Conservation (phyloP, 1,139 yeast species). For the Nakaseomyces bracarensis region DNA sequence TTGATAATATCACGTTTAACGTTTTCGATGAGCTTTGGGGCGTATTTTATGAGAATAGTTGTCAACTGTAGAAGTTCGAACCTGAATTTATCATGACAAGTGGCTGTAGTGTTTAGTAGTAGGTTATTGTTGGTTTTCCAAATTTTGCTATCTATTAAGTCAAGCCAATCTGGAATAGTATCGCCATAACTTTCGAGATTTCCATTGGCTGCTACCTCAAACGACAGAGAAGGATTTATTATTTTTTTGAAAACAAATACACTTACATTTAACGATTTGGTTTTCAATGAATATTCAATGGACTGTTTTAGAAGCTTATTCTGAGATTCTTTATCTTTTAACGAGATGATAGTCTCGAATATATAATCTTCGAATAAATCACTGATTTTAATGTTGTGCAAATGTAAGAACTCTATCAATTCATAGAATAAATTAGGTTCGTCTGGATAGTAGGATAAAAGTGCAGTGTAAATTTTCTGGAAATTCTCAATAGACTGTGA, state of each 20-base stretch:
- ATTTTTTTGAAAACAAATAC: slow-evolving; percentile 56
- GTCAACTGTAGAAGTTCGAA: slow-evolving; percentile 77
- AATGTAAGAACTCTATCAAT: slow-evolving; percentile 33
- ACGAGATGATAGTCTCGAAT: slow-evolving; percentile 47
- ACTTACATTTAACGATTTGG: slow-evolving; percentile 45
- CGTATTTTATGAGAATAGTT: slow-evolving; percentile 63
- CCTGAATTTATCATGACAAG: slow-evolving; percentile 65
- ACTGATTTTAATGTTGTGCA: slow-evolving; percentile 32
- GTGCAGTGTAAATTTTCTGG: slow-evolving; percentile 40
- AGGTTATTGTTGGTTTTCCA: slow-evolving; percentile 63
- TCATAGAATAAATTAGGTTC: slow-evolving; percentile 40
- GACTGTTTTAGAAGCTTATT: slow-evolving; percentile 46
- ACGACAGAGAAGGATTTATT: slow-evolving; percentile 57
- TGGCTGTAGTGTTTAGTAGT: slow-evolving; percentile 47
- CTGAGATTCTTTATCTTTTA: slow-evolving; percentile 41
- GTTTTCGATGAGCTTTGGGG: slow-evolving; percentile 53
- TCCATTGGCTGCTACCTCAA: slow-evolving; percentile 48
- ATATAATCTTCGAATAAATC: slow-evolving; percentile 48
- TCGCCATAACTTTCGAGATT: slow-evolving; percentile 44
- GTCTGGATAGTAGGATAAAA: slow-evolving; percentile 39
- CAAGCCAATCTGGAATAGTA: slow-evolving; percentile 51
- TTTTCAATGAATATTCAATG: slow-evolving; percentile 41
- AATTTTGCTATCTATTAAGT: slow-evolving; percentile 48
- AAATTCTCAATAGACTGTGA: slow-evolving; percentile 61
- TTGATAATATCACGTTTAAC: slow-evolving; percentile 80